Evolutionary conservation across 306 rosid species (phyloP), one percentile per base, ranked within the genome.

Genomic region (Carpinus fangiana): DNA sequence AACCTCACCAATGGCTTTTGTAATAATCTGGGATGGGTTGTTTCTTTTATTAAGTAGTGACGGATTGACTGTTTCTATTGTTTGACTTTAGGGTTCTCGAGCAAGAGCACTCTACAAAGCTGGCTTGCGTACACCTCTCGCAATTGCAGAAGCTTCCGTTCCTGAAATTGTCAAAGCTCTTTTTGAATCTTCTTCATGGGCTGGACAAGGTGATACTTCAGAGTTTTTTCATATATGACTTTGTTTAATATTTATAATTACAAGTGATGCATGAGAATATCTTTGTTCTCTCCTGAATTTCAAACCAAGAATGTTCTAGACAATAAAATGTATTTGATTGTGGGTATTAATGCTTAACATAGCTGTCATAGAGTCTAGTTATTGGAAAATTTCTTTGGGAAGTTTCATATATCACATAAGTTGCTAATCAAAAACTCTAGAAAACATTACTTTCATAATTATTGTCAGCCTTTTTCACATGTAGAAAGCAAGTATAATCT

Each of bases 41-140:
- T 74, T 73, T 79, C 59, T 79, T 48, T 72, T 84, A 54, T 82
- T 66, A 41, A 66, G 41, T 18, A 41, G 72, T 18, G 54, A 64
- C 55, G 23, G 61, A 61, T 72, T 70, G 66, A 70, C 54, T 78
- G 60, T 74, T 73, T 77, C 67, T 79, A 47, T 74, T 81, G 65
- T 84, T 83, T 75, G 69, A 75, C 82, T 71, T 81, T 78, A 95
- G 98, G 98, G 98, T 73, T 92, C 98, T 87, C 93, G 96, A 81
- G 98, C 98, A 73, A 90, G 98, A 86, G 95, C 98, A 81, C 96
- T 95, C 74, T 95, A 95, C 79, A 91, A 91, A 87, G 96, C 97
- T 74, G 98, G 98, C 72, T 78, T 95, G 76, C 98, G 96, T 61
- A 87, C 96, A 0, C 90, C 97, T 82, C 89, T 89, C 81, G 89